Evolutionary conservation across 768 basidiomycete species (phyloP), one percentile per base, ranked within the genome.

Genomic region (Rossbeevera mucosa): DNA sequence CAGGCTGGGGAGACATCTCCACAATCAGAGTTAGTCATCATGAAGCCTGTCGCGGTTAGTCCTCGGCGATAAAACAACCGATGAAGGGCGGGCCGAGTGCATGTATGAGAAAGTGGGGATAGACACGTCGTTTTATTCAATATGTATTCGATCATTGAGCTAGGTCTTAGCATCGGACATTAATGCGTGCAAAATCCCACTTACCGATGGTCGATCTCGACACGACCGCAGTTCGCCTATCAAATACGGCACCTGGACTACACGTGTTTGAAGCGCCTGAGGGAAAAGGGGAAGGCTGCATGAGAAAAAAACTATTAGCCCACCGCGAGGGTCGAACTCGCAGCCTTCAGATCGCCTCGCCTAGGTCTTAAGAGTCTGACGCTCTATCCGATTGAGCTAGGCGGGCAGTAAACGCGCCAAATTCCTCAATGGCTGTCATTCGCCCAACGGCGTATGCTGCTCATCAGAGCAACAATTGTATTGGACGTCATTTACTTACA

Each of bases 311-410:
- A 38, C 36, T 9, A 38, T 5, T 36, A 8, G 78, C 77, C 77
- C 77, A 78, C 78, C 78, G 77, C 77, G 77, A 78, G 78, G 76
- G 77, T 78, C 77, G 77, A 78, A 79, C 78, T 78, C 77, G 78
- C 77, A 78, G 76, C 77, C 78, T 79, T 79, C 76, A 77, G 78
- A 78, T 77, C 51, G 66, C 28, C 28, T 77, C 51, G 66, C 28
- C 28, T 28, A 28, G 28, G 8, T 28, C 28, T 28, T 80, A 80
- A 79, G 77, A 79, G 78, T 79, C 78, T 80, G 78, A 79, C 78
- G 78, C 78, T 80, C 78, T 79, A 80, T 79, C 78, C 78, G 77
- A 79, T 79, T 79, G 79, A 80, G 78, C 79, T 80, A 80, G 78
- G 77, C 78, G 76, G 79, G 78, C 16, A 33, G 33, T 36, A n/a